phyloP scores from a whole-genome alignment of 352 stramenopile species.

The Bremia lactucae region DNA sequence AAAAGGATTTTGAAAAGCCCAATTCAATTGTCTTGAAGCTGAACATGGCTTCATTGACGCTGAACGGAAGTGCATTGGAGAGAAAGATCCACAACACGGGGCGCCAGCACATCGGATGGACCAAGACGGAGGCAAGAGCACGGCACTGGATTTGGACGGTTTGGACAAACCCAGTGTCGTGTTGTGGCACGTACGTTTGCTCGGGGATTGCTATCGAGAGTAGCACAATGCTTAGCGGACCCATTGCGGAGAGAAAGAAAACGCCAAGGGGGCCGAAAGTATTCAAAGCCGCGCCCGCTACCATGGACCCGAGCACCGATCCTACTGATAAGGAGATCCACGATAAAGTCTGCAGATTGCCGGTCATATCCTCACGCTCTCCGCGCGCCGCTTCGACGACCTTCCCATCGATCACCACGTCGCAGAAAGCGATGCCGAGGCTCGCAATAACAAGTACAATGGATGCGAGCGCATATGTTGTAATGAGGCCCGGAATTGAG shows the following conservation, averaged over 20 bases:
- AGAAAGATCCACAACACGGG: constrained; percentile 77
- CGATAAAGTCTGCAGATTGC: constrained; percentile 70
- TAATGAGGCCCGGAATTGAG: constrained; percentile 45
- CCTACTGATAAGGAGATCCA: constrained; percentile 66
- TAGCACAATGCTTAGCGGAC: constrained; percentile 49
- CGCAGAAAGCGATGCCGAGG: constrained; percentile 68
- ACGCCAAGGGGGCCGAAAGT: constrained; percentile 49
- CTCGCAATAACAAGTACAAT: constrained; percentile 60
- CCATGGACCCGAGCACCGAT: constrained; percentile 57
- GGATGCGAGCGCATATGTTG: constrained; percentile 37
- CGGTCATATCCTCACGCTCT: constrained; percentile 61
- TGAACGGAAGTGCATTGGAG: constrained; percentile 60
- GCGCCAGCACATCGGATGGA: constrained; percentile 68
- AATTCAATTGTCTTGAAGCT: constrained; percentile 75
- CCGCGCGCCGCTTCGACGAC: constrained; percentile 61
- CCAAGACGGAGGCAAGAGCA: constrained; percentile 40
- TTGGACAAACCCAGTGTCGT: constrained; percentile 31
- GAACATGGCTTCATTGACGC: constrained; percentile 74
- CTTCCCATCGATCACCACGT: constrained; percentile 74
- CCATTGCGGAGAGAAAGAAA: constrained; percentile 65
- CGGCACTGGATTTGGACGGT: constrained; percentile 42
- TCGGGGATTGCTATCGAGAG: constrained; percentile 54
- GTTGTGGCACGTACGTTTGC: constrained; percentile 25
- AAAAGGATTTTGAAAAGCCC: constrained; percentile 64
- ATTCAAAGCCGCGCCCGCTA: constrained; percentile 50